Evolutionary conservation across 768 basidiomycete species (phyloP).

Genomic region (Leccinellum rugosiceps): DNA sequence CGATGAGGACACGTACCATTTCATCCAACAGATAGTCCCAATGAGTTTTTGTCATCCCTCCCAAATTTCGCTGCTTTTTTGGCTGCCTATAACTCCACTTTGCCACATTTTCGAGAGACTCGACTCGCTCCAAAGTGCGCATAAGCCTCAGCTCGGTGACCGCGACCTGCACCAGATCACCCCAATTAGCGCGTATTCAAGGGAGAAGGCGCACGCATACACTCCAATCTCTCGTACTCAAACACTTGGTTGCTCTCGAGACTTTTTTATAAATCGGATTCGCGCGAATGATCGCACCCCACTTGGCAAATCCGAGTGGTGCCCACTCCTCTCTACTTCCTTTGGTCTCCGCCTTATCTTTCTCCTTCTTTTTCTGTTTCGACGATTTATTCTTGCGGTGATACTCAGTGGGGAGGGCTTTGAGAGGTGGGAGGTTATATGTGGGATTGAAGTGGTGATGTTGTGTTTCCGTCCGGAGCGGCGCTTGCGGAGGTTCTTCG

Average conservation of each 20-base stretch:
- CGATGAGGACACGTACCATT: conserved; percentile 58
- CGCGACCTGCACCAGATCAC: conserved; percentile 52
- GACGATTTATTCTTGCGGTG: conserved; percentile 45
- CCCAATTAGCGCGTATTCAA: not conserved
- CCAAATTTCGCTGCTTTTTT: conserved; percentile 85
- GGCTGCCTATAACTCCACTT: conserved; percentile 94
- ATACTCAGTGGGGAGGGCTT: conserved; percentile 53
- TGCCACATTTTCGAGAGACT: conserved; percentile 72
- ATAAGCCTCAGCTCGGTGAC: conserved; percentile 74
- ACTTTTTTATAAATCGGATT: conserved; percentile 77
- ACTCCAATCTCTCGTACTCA: conserved; percentile 80
- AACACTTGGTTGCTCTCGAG: conserved; percentile 67
- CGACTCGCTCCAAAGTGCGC: conserved; percentile 81
- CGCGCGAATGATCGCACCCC: conserved; percentile 70
- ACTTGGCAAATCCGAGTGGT: conserved; percentile 63
- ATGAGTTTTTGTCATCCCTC: conserved; percentile 74
- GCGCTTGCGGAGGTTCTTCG: conserved; percentile 17
- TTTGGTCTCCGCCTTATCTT: conserved; percentile 45
- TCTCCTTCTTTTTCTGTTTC: conserved; percentile 53
- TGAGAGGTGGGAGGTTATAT: conserved; percentile 56
- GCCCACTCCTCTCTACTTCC: conserved; percentile 62
- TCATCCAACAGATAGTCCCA: conserved; percentile 98
- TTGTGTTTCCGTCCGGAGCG: conserved; percentile 15
- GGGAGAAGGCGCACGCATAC: conserved; percentile 43
- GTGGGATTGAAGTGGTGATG: conserved; percentile 41